phyloP scores from a whole-genome alignment of 106 monocot genomes.

The Dioscorea dumetorum region DNA sequence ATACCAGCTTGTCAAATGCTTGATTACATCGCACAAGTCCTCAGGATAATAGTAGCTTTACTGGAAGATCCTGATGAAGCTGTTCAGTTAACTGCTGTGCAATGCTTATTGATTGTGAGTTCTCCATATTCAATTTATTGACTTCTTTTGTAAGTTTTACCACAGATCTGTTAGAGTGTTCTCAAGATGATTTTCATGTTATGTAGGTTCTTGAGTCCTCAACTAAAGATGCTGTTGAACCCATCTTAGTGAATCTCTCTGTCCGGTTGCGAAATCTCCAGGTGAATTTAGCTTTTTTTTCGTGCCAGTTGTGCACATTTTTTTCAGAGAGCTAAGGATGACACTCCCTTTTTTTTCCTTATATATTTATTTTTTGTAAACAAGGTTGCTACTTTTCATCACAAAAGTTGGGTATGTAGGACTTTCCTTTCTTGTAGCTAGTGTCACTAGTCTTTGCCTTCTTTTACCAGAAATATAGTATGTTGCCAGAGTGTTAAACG shows the following conservation, averaged over 20 bases:
- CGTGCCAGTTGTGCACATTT: too few relatives aligned
- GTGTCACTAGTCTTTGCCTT: too few relatives aligned
- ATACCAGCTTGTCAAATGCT: slow-evolving; percentile 67
- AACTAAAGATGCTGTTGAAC: slow-evolving; percentile 67
- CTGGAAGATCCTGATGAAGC: slow-evolving; percentile 93
- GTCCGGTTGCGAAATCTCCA: slow-evolving; percentile 83
- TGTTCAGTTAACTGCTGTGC: slow-evolving; percentile 87
- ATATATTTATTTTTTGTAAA: too few relatives aligned
- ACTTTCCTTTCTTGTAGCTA: too few relatives aligned
- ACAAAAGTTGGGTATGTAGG: too few relatives aligned
- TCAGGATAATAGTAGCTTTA: slow-evolving; percentile 83
- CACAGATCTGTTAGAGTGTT: too few relatives aligned
- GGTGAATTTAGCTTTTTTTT: slow-evolving; percentile 22
- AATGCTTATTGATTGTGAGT: slow-evolving; percentile 75
- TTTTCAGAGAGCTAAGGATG: too few relatives aligned
- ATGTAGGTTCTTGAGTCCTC: slow-evolving; percentile 70
- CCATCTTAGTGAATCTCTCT: slow-evolving; percentile 67
- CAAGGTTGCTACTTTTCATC: too few relatives aligned
- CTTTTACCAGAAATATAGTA: too few relatives aligned
- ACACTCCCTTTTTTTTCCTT: too few relatives aligned
- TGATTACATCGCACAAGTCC: slow-evolving; percentile 67
- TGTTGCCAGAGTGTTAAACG: too few relatives aligned
- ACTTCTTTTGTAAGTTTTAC: not conserved
- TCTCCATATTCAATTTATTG: not conserved
- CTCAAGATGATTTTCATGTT: too few relatives aligned